Conservation (phyloP, 2,329 filamentous ascomycete genomes). For the Cryphonectria japonica region DNA sequence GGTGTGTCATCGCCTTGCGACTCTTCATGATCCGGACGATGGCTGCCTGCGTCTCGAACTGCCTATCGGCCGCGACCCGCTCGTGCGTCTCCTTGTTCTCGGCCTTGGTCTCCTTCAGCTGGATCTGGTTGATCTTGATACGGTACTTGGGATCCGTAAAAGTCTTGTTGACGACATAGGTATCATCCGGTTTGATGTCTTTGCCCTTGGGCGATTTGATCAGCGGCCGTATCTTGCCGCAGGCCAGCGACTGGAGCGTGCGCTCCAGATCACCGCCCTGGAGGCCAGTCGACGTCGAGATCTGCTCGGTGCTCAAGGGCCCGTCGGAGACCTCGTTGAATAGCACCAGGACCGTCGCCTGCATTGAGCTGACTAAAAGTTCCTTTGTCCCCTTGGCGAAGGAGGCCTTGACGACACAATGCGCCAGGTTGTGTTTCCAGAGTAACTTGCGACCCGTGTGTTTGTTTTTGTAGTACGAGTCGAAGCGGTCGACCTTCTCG, state of each 20-base stretch:
- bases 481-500: constrained; percentile 78
- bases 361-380: constrained; percentile 86
- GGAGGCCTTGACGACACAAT: constrained; percentile 80
- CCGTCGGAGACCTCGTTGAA: constrained; percentile 77
- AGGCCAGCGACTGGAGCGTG: constrained; percentile 93
- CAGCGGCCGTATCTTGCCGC: constrained; percentile 83
- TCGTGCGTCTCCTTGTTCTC: constrained; percentile 96
- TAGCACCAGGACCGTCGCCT: constrained; percentile 85
- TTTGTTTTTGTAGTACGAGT: constrained; percentile 84
- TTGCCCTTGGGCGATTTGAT: constrained; percentile 82
- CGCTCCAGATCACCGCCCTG: constrained; percentile 79
- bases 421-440: constrained; percentile 93
- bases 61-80: constrained; percentile 82
- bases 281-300: constrained; percentile 75
- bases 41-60: constrained; percentile 95
- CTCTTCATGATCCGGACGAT: constrained; percentile 98
- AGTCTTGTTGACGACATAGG: constrained; percentile 76
- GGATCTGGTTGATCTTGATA: constrained; percentile 98
- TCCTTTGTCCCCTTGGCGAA: constrained; percentile 86
- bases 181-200: constrained; percentile 78
- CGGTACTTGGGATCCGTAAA: constrained; percentile 85
- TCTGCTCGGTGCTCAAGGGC: constrained; percentile 74
- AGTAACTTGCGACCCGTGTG: constrained; percentile 84
- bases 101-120: constrained; percentile 92
- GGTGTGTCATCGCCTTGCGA: constrained; percentile 82